Evolutionary conservation across 768 basidiomycete genomes (phyloP).

Genomic region (Solioccasus polychromus): DNA sequence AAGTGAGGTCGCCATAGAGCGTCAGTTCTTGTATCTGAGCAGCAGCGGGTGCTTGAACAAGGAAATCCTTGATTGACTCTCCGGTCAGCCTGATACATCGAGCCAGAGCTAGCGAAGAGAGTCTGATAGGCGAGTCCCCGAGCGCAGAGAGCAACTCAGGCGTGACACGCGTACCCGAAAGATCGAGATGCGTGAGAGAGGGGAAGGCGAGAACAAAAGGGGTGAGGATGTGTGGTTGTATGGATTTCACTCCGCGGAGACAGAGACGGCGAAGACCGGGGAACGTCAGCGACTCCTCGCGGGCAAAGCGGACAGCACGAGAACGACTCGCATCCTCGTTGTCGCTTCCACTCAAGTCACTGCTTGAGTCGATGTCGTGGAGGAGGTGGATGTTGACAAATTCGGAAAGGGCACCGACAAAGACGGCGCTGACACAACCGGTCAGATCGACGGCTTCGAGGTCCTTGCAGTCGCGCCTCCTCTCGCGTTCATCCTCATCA

Average conservation of each 20-base stretch:
- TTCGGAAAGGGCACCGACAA: slow-evolving; percentile 80
- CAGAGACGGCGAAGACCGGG: slow-evolving; percentile 76
- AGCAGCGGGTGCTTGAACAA: slow-evolving; percentile 66
- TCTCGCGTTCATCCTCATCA: slow-evolving; percentile 76
- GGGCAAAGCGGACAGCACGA: slow-evolving; percentile 32
- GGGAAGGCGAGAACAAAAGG: slow-evolving; percentile 82
- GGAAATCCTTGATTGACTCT: slow-evolving; percentile 69
- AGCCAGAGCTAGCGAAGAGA: slow-evolving; percentile 79
- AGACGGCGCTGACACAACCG: slow-evolving; percentile 90
- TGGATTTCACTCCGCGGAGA: slow-evolving; percentile 76
- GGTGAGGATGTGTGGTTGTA: slow-evolving; percentile 63
- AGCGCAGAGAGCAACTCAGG: slow-evolving; percentile 72
- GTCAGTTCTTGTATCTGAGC: slow-evolving; percentile 70
- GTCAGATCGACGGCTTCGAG: slow-evolving; percentile 91
- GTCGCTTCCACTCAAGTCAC: slow-evolving; percentile 38
- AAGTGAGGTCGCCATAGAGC: slow-evolving; percentile 87
- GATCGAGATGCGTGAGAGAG: slow-evolving; percentile 83
- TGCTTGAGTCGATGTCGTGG: slow-evolving; percentile 40
- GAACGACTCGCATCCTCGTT: slow-evolving; percentile 31
- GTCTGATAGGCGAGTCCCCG: slow-evolving; percentile 61
- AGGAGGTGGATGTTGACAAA: slow-evolving; percentile 67
- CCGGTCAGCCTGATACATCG: slow-evolving; percentile 84
- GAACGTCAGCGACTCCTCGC: slow-evolving; percentile 57
- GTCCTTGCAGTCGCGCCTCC: slow-evolving; percentile 69
- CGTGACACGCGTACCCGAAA: slow-evolving; percentile 82